Evolutionary conservation across 192 early-diverging fungal genomes (phyloP).

Genomic region (Coemansia reversa): DNA sequence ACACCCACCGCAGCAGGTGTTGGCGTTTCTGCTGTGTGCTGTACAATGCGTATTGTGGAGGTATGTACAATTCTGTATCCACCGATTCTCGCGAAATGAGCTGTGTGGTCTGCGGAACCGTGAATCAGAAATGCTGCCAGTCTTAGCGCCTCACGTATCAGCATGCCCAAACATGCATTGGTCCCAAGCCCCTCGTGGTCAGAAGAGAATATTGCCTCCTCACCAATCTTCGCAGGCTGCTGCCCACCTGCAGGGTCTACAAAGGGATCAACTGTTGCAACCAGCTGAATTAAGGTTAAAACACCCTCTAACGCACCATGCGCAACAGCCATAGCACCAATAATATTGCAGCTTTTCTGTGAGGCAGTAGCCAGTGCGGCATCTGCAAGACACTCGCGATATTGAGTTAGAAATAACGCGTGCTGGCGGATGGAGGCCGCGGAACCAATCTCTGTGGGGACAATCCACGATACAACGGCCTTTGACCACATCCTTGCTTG

Average conservation of each 20-base stretch:
- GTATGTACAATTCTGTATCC: slow-evolving; percentile 19
- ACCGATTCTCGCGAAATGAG: slow-evolving; percentile 5
- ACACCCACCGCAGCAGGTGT: slow-evolving; percentile 22
- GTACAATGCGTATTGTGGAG: slow-evolving; percentile 7
- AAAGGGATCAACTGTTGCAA: slow-evolving; percentile 14
- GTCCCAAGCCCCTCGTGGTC: neutral
- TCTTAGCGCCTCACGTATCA: slow-evolving; percentile 21
- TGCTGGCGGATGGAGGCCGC: slow-evolving; percentile 7
- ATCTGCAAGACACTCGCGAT: slow-evolving; percentile 15
- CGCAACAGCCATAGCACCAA: slow-evolving; percentile 10
- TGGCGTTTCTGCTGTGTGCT: slow-evolving; percentile 1
- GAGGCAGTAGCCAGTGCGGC: slow-evolving; percentile 11
- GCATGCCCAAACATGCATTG: slow-evolving; percentile 6
- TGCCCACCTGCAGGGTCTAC: neutral
- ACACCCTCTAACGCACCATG: slow-evolving; percentile 14
- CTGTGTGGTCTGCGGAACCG: slow-evolving; percentile 3
- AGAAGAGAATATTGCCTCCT: neutral
- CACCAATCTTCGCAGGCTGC: slow-evolving; percentile 13
- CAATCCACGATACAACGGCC: slow-evolving; percentile 15
- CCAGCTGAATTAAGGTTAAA: slow-evolving; percentile 24
- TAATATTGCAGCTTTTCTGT: neutral
- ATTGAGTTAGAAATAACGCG: slow-evolving; percentile 8
- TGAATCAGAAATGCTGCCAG: slow-evolving; percentile 41
- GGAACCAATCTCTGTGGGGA: slow-evolving; percentile 13
- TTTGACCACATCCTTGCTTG: slow-evolving; percentile 15